Base-by-base conservation (phyloP, 805 yeast genomes). In the Wickerhamiella bombiphila region DNA sequence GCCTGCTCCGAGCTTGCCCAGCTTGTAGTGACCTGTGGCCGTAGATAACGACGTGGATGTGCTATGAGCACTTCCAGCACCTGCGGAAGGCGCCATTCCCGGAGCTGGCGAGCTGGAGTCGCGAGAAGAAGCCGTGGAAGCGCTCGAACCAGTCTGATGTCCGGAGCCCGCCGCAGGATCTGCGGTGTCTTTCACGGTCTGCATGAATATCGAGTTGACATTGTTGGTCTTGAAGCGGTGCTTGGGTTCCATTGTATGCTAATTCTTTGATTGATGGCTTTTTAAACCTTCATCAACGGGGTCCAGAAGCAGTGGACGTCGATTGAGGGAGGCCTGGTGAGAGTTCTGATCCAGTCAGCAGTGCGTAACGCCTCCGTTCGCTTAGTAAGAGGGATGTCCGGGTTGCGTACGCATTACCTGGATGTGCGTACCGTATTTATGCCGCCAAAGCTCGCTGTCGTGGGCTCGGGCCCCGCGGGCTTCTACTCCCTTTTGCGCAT, bases 401-500 rank as follows among this genome's bases (percentile, higher is more conserved):
- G n/a, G n/a, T n/a, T n/a, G n/a, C n/a, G n/a, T n/a, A n/a, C n/a
- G n/a, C n/a, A n/a, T n/a, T n/a, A n/a, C n/a, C n/a, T n/a, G n/a
- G n/a, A n/a, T n/a, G n/a, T n/a, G n/a, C n/a, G 22, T 6, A 22
- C 36, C n/a, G 36, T 13, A 26, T 19, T 14, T 20, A 17, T 14
- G 16, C 26, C 35, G 37, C 26, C 21, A 22, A 31, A 29, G 2
- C 35, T 50, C 16, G 94, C 95, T 0, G 70, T 91, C 5, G 73
- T 91, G 3, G 98, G 98, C 1, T 71, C 95, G 0, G 99, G 99
- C 0, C 98, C 99, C 0, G 86, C 96, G 1, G 96, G 94, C 1
- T 83, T 91, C 52, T 91, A 88, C 57, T 79, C 96, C 1, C 85
- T 85, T 0, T 70, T 77, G 44, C 74, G 80, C 34, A 59, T 86